Base-by-base conservation (phyloP, 805 yeast genomes). In the Saccharomycopsis microspora region DNA sequence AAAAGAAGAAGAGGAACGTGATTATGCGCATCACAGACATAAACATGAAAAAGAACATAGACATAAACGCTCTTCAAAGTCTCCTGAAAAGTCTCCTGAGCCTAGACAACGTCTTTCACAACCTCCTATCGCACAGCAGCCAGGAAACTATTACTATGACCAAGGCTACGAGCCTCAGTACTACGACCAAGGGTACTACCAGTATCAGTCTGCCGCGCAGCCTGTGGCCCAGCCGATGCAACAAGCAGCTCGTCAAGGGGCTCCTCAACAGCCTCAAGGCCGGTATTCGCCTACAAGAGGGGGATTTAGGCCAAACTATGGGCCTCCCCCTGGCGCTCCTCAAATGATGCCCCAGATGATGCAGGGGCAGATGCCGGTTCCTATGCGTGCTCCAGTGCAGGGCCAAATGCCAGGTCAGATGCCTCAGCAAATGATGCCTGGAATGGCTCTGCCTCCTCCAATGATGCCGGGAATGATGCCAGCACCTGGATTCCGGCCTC, bases 191-290 rank as follows among this genome's bases (percentile, higher is more conserved):
- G 41, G 44, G 32, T 39, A 42, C 27, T 44, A 31, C 39, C 50
- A 29, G 50, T 53, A 33, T 7, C 55, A 39, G 28, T 33, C 41
- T 8, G 44, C 19, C 10, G 32, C 31, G 1, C 40, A 38, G 48
- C 58, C 30, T 42, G 28, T 29, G 29, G 19, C 59, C 35, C 61
- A 61, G 4, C 54, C 63, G 3, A 55, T 55, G 28, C 52, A 56
- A 10, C 8, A 8, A 8, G 10, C 36, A n/a, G 36, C n/a, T 34
- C 54, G 51, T 19, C 54, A 53, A 7, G 51, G 54, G 35, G 44
- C 27, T 11, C 47, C 39, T 9, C 41, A 46, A 9, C 11, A n/a
- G 5, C 7, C 44, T 27, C 6, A n/a, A 31, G 47, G 42, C 9
- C 32, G 51, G 28, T 37, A 35, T 39, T 42, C 53, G 27, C 54